phyloP scores from a whole-genome alignment of 805 yeast species.

The Brettanomyces anomalus region DNA sequence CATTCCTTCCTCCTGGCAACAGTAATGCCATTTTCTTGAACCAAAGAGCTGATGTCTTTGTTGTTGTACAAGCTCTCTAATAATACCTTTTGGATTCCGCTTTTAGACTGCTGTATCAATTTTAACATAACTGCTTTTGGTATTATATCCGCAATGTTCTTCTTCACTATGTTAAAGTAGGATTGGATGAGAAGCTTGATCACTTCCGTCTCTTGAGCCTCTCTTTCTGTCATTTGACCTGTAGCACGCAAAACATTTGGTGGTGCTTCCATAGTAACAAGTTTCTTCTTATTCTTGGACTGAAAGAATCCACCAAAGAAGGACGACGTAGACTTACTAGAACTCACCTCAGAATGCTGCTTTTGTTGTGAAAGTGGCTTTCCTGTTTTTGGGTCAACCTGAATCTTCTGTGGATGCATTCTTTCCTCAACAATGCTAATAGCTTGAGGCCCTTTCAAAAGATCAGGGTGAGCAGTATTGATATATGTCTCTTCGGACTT shows the following conservation, averaged over 20 bases:
- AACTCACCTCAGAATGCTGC: conserved; percentile 26
- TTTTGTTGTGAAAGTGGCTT: conserved; percentile 50
- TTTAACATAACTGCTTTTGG: conserved; percentile 96
- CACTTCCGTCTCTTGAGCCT: conserved; percentile 94
- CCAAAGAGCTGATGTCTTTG: conserved; percentile 64
- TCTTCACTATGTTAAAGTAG: conserved; percentile 85
- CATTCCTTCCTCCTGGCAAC: conserved; percentile 94
- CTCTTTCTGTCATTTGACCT: conserved; percentile 89
- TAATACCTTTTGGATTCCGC: conserved; percentile 82
- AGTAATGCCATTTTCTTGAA: conserved; percentile 87
- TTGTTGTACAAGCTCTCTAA: conserved; percentile 79
- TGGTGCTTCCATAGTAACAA: conserved; percentile 95
- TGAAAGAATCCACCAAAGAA: conserved; percentile 95
- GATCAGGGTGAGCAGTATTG: conserved; percentile 96
- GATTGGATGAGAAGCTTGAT: conserved; percentile 86
- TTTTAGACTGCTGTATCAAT: conserved; percentile 74
- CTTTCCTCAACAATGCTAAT: conserved; percentile 88
- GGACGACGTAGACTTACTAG: conserved; percentile 45
- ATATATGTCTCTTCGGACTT: conserved; percentile 86
- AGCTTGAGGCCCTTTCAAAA: conserved; percentile 90
- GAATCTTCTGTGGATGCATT: conserved; percentile 59
- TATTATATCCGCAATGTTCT: conserved; percentile 86
- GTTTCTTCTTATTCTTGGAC: conserved; percentile 84
- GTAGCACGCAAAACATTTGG: conserved; percentile 91
- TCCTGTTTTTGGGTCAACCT: conserved; percentile 84